Evolutionary conservation across 768 basidiomycete genomes (phyloP).

Genomic region (Collybiopsis confluens): DNA sequence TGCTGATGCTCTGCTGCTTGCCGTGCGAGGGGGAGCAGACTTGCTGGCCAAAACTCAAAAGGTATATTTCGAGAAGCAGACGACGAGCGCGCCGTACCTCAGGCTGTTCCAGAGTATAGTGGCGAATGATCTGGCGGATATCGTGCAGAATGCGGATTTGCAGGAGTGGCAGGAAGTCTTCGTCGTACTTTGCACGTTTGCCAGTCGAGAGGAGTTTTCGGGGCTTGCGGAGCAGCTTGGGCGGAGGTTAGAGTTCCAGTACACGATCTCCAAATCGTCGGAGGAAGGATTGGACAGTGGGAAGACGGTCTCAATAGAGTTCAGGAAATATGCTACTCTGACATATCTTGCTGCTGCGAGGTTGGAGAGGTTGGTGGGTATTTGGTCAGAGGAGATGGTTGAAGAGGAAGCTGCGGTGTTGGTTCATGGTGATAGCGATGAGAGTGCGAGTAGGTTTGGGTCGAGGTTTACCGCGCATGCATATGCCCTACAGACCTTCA

Average conservation of each 20-base stretch:
- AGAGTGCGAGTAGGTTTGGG: too few species aligned
- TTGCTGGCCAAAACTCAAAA: constrained; percentile 86
- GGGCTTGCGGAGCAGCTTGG: constrained; percentile 91
- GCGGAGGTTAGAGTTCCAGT: constrained; percentile 84
- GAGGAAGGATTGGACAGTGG: neutral
- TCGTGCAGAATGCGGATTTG: too few species aligned
- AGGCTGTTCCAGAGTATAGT: too few species aligned
- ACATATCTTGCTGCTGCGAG: constrained; percentile 91
- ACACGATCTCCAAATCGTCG: too few species aligned
- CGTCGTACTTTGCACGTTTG: too few species aligned
- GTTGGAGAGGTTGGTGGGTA: constrained; percentile 81
- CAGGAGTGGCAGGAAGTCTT: too few species aligned
- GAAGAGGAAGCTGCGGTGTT: constrained; percentile 73
- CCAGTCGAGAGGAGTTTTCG: constrained; percentile 83
- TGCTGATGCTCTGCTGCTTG: constrained; percentile 92
- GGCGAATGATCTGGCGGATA: too few species aligned
- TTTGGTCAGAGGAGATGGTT: constrained; percentile 86
- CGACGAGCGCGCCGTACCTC: too few species aligned
- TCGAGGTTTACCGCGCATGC: constrained; percentile 78
- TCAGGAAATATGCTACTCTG: constrained; percentile 84
- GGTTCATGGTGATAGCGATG: constrained; percentile 32
- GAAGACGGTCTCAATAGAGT: constrained; percentile 36
- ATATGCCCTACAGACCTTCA: constrained; percentile 84
- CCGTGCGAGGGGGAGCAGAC: constrained; percentile 85
- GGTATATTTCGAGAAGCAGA: constrained; percentile 92